Conservation (phyloP, 331 rosid genomes). For the Erythrophleum ivorense region DNA sequence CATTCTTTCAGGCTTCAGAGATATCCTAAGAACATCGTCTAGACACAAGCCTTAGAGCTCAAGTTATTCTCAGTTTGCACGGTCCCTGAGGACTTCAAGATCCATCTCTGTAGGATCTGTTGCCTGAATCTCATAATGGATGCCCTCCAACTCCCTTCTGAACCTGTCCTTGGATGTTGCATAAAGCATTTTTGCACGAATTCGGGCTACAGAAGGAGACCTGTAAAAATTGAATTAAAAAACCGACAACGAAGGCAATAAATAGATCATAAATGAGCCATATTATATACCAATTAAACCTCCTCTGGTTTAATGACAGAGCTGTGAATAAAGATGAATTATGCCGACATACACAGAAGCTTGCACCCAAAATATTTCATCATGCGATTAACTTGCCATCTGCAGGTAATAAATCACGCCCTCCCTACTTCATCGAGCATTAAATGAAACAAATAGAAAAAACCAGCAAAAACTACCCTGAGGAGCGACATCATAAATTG, state of each 20-base stretch:
- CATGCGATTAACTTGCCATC: background rate
- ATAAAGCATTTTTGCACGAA: constrained; percentile 83
- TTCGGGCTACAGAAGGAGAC: constrained; percentile 78
- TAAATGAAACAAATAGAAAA: background rate
- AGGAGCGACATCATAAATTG: background rate
- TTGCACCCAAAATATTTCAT: background rate
- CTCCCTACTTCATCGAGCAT: background rate
- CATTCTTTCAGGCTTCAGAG: constrained; percentile 40
- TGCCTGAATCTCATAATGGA: constrained; percentile 88
- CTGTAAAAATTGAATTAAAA: constrained; percentile 42
- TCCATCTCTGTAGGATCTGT: constrained; percentile 87
- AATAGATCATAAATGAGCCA: background rate
- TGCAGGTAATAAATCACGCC: constrained; percentile 6
- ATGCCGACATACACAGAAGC: background rate
- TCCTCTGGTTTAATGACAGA: constrained; percentile 14
- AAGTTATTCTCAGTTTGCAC: constrained; percentile 60
- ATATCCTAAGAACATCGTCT: constrained; percentile 40
- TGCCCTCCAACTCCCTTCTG: constrained; percentile 74
- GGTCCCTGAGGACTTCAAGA: constrained; percentile 72
- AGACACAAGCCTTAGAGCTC: constrained; percentile 30
- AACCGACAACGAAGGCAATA: constrained; percentile 24
- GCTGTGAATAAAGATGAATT: constrained; percentile 9
- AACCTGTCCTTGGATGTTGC: constrained; percentile 84
- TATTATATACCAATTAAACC: background rate
- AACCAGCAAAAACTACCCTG: background rate